Base-by-base conservation (phyloP, 179 eudicot genomes). In the Nepenthes alata region DNA sequence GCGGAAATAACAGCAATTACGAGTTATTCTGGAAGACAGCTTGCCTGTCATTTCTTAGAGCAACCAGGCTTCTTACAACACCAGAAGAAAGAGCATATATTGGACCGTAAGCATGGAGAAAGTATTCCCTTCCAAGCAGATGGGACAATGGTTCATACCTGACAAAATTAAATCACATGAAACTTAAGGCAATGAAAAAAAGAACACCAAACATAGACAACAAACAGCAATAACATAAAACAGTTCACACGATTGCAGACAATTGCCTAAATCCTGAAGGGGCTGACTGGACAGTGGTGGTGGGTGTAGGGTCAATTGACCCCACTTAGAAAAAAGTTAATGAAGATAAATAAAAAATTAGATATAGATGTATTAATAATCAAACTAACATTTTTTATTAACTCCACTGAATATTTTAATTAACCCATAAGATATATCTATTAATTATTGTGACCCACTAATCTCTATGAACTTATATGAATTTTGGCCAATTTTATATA, bases 101-200 rank as follows among this genome's bases (percentile, higher is more conserved):
- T 48, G 97, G 96, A 76, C 97, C 97, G 78, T 91, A 91, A 39
- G 97, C 97, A 75, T 91, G 98, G 58, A 88, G 82, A 72, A 91
- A 91, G 66, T 91, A 91, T 77, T 91, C 98, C 66, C 72, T 75
- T 59, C 98, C 98, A 45, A 91, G 87, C 74, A 91, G 72, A 84
- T 64, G 57, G 37, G 82, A 70, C 60, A 88, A 74, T 62, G 96
- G 98, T 59, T 91, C 98, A 74, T 85, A 86, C 98, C 98, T 91
- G 86, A 74, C 25, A 79, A 45, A 37, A 59, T 38, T 37, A 38
- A 49, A 38, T 51, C 11, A 67, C 53, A 50, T 11, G 15, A 11
- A 11, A 11, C 13, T 50, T 50, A 13, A 13, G 11, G 53, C 4
- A 11, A 50, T 6, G n/a, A 8, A 50, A 4, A 50, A 3, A 34